These are phyloP conservation scores for Quercus phellos DNA, from an alignment of 331 rosid genomes.

Conservation along the genomic window DNA sequence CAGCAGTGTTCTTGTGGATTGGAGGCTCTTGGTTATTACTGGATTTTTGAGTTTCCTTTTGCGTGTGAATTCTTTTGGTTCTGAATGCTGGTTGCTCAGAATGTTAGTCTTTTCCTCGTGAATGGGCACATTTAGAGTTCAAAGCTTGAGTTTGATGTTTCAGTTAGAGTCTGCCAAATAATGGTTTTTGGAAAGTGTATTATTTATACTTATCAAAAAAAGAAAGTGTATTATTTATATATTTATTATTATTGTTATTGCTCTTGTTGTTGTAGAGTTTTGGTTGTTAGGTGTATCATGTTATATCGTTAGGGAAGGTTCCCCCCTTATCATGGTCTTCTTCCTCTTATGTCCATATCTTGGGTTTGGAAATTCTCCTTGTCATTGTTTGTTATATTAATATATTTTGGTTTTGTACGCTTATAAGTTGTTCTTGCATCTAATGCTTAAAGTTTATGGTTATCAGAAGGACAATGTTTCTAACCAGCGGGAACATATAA, in stretches of 20 bases:
- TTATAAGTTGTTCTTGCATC: conserved; percentile 1
- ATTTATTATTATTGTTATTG: neutral
- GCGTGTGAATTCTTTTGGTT: neutral
- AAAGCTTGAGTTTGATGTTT: neutral
- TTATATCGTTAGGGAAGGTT: neutral
- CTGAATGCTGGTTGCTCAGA: neutral
- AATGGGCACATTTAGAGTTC: neutral
- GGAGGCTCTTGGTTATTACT: neutral
- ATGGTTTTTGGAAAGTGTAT: neutral
- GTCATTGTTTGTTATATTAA: neutral
- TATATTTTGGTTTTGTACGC: neutral
- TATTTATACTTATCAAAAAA: no score
- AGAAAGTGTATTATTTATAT: neutral
- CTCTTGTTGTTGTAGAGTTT: neutral
- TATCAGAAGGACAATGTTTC: conserved; percentile 87
- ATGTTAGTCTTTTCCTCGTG: neutral
- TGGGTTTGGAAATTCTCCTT: neutral
- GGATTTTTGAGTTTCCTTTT: neutral
- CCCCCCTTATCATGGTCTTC: neutral
- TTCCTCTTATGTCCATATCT: neutral
- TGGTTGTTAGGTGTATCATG: neutral
- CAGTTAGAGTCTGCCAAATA: neutral
- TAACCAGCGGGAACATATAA: conserved; percentile 83
- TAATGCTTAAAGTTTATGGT: conserved; percentile 20
- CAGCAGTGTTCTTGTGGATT: neutral